Conservation (phyloP, 192 early-diverging fungal species). For the Coemansia sp. region DNA sequence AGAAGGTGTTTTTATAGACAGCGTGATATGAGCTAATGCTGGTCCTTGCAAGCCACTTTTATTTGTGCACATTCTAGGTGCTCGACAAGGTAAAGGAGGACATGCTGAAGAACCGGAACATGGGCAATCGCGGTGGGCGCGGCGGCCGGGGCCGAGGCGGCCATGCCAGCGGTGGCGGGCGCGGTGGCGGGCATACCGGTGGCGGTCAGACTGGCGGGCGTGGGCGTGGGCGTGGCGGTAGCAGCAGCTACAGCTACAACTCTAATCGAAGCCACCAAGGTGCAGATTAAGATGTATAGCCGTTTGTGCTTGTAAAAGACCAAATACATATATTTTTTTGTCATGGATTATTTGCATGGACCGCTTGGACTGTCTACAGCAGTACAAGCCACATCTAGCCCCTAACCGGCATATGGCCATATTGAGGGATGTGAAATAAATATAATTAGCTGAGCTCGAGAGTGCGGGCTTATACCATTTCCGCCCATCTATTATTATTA, state of each 20-base stretch:
- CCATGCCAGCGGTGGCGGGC: constrained; percentile 53
- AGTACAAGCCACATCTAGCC: not conserved
- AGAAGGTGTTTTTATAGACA: not conserved
- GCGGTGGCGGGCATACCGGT: constrained; percentile 36
- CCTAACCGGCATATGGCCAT: not conserved
- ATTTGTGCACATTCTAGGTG: constrained; percentile 49
- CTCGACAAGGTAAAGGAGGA: constrained; percentile 93
- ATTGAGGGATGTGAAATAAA: not conserved
- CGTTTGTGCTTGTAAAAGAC: constrained; percentile 2
- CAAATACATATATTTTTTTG: constrained; percentile 11
- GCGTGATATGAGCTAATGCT: not conserved
- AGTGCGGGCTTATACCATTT: no score
- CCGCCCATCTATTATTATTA: not conserved
- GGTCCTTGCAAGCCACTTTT: not conserved
- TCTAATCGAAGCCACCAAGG: constrained; percentile 21
- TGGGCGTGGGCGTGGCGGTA: constrained; percentile 52
- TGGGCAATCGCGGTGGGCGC: constrained; percentile 45
- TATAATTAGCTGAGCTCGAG: not conserved
- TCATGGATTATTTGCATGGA: not conserved
- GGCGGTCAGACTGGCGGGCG: constrained; percentile 16
- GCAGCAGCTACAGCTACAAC: constrained; percentile 8
- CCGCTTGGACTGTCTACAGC: not conserved
- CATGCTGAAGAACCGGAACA: constrained; percentile 61
- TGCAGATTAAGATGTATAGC: constrained; percentile 10
- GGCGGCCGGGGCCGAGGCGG: constrained; percentile 58